These are phyloP conservation scores for Silene noctiflora DNA, from an alignment of 179 eudicot species.

Conservation along the genomic window DNA sequence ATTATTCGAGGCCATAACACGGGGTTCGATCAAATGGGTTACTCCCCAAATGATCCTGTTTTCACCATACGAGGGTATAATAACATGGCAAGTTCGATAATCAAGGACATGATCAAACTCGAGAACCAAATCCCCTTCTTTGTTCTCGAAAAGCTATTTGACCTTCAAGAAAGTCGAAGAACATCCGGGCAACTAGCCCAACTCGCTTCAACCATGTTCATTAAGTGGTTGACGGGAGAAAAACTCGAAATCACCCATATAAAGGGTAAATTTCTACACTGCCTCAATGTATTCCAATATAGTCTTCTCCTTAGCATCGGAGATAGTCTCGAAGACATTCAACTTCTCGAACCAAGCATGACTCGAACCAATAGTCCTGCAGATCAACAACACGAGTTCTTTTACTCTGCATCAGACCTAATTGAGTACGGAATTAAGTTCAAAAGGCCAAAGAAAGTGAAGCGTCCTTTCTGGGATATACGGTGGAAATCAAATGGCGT, in stretches of 20 bases:
- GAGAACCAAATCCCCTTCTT: conserved; percentile 12
- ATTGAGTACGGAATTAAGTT: conserved; percentile 4
- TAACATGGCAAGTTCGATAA: conserved; percentile 3
- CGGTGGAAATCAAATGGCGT: background rate
- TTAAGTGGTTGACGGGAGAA: conserved; percentile 6
- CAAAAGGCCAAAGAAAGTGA: conserved; percentile 4
- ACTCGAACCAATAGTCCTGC: background rate
- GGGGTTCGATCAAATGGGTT: background rate
- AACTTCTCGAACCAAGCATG: background rate
- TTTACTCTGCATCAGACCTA: conserved; percentile 5
- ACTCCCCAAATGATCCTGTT: conserved; percentile 3
- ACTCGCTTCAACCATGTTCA: background rate
- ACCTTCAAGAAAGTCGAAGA: background rate
- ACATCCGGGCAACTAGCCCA: background rate
- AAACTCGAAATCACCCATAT: background rate
- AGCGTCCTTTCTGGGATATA: conserved; percentile 3
- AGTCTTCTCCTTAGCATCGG: background rate
- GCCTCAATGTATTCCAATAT: background rate
- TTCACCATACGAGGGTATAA: background rate
- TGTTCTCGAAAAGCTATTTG: conserved; percentile 3
- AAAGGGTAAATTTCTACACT: background rate
- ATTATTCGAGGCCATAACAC: background rate
- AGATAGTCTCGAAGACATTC: background rate
- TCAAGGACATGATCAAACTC: conserved; percentile 7
- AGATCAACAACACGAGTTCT: background rate